Evolutionary conservation across 2,329 filamentous ascomycete species (phyloP), one percentile per base, ranked within the genome.

Genomic region (Monilinia aucupariae): DNA sequence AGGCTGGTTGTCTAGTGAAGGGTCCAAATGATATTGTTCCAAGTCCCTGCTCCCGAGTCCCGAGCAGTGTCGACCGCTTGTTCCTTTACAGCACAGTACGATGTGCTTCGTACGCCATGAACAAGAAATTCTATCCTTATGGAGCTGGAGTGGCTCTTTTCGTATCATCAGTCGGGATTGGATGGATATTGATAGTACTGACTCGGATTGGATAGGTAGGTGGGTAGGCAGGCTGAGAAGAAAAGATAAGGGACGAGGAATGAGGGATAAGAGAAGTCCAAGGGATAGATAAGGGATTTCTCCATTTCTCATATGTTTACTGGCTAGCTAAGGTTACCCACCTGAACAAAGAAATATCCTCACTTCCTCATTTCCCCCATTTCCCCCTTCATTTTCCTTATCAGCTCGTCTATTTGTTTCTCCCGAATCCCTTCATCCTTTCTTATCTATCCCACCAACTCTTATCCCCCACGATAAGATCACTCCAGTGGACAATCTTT

Each of bases 401-500:
- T 61, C 49, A 47, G 50, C 32, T n/a, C 22, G 17, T 37, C 20
- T 39, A 13, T 39, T 12, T 49, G 39, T 49, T 27, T 37, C 25
- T n/a, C n/a, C n/a, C n/a, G n/a, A n/a, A n/a, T 39, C 45, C 39
- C 50, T 54, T 30, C 7, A 34, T 27, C 12, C 41, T 27, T 39
- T 30, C 59, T 61, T 61, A 61, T 61, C 59, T 48, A 39, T 48
- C 30, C 41, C 41, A 15, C 32, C 41, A 25, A 15, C 41, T 55
- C 34, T 53, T 43, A 32, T 17, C 59, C 50, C 59, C 59, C 59
- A 47, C 59, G 50, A 61, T 48, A 61, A 61, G 59, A 61, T 13
- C 15, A 32, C 39, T 48, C 27, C 50, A 61, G 39, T 34, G 41
- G 41, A 47, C 22, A 30, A 22, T 55, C 39, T 30, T n/a, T n/a